Evolutionary conservation across 2,329 filamentous ascomycete species (phyloP).

Genomic region (Diaporthe citrichinensis): DNA sequence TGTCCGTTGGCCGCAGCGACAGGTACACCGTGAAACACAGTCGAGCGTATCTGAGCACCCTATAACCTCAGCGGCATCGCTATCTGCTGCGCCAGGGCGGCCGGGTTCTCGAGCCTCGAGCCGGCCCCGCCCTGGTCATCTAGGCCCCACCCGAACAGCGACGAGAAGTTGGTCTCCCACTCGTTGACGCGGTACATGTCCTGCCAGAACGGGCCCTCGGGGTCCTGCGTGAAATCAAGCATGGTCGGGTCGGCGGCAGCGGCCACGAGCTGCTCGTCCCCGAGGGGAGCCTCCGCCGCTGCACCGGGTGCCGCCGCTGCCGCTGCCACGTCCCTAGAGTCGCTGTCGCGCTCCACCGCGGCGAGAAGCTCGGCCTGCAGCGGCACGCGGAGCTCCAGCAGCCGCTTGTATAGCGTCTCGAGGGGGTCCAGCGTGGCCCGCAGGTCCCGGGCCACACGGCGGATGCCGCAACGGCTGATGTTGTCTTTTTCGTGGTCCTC

Average conservation of each 20-base stretch:
- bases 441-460: not conserved
- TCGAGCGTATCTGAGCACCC: not conserved
- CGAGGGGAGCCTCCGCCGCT: not conserved
- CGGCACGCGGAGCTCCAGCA: conserved; percentile 25
- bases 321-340: not conserved
- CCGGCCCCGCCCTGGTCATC: not conserved
- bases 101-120: not conserved
- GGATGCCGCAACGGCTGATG: not conserved
- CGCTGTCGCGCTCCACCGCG: not conserved
- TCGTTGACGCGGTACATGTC: conserved; percentile 31
- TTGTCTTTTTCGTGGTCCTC: not conserved
- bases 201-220: conserved; percentile 37
- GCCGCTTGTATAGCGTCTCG: conserved; percentile 27
- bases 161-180: conserved; percentile 35
- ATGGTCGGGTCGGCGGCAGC: not conserved
- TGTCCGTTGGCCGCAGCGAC: not conserved
- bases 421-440: conserved; percentile 24
- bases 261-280: not conserved
- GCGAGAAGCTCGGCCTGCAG: conserved; percentile 35
- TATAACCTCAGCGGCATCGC: not conserved
- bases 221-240: conserved; percentile 23
- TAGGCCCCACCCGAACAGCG: conserved; percentile 35
- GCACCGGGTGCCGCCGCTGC: not conserved
- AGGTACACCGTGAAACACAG: not conserved
- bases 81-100: not conserved